phyloP scores from a whole-genome alignment of 345 rosid genomes.

The Melaleuca quinquenervia region DNA sequence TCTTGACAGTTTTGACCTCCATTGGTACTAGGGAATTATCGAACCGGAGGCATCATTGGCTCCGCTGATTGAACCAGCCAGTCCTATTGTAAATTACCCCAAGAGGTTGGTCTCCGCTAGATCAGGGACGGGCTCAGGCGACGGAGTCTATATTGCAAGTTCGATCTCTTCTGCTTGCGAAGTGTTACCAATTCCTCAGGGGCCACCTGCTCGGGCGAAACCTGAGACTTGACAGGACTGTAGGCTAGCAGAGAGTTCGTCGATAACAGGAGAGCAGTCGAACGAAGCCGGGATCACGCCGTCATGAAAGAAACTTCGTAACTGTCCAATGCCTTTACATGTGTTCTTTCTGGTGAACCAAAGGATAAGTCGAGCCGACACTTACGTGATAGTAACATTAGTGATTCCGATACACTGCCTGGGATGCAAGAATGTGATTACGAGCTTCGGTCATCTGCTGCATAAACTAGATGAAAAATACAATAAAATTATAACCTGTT shows the following conservation, averaged over 20 bases:
- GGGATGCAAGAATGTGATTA: not conserved
- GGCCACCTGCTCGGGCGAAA: too few relatives aligned
- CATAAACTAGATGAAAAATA: not conserved
- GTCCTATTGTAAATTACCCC: not conserved
- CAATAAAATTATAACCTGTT: not conserved
- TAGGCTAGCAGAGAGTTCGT: too few relatives aligned
- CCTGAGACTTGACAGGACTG: too few relatives aligned
- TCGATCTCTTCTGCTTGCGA: not conserved
- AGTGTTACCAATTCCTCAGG: not conserved
- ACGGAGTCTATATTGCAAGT: not conserved
- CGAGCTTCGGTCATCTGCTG: not conserved
- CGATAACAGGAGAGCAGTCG: not conserved
- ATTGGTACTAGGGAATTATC: not conserved
- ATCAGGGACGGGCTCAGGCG: not conserved
- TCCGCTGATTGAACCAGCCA: not conserved
- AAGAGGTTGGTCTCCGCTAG: not conserved
- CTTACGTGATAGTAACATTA: not conserved
- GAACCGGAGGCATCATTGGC: not conserved
- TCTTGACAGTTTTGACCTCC: not conserved
- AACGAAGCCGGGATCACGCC: not conserved
- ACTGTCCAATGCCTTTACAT: not conserved
- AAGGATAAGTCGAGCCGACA: not conserved
- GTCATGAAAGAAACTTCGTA: not conserved
- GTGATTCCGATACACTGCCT: not conserved
- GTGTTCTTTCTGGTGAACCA: not conserved